These are phyloP conservation scores for Datisca glomerata DNA, from an alignment of 306 rosid genomes.

Conservation along the genomic window DNA sequence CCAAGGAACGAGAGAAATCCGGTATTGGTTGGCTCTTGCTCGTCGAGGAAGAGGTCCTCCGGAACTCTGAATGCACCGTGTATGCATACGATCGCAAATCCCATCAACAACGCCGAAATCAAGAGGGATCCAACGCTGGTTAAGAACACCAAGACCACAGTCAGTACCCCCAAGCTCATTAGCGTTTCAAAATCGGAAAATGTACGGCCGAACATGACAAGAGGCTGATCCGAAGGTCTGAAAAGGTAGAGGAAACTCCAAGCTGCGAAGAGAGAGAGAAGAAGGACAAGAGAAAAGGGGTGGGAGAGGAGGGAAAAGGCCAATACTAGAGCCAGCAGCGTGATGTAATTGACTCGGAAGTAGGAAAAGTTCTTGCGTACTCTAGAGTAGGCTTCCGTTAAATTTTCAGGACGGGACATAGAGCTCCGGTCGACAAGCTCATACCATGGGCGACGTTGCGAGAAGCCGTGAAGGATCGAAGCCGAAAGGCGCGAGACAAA, in stretches of 20 bases:
- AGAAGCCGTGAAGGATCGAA: constrained; percentile 54
- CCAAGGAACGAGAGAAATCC: constrained; percentile 91
- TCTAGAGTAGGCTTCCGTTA: constrained; percentile 86
- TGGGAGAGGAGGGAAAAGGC: constrained; percentile 70
- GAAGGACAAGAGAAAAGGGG: constrained; percentile 71
- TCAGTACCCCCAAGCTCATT: constrained; percentile 39
- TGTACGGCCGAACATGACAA: constrained; percentile 60
- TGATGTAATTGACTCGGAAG: constrained; percentile 81
- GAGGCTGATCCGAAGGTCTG: constrained; percentile 78
- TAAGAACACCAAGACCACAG: constrained; percentile 62
- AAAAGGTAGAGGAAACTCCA: constrained; percentile 80
- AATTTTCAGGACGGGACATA: constrained; percentile 50
- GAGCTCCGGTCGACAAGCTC: constrained; percentile 68
- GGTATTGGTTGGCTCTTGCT: constrained; percentile 57
- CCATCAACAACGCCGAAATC: constrained; percentile 65
- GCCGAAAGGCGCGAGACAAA: constrained; percentile 62
- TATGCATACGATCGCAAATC: constrained; percentile 48
- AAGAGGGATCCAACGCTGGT: constrained; percentile 89
- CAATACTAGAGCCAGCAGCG: constrained; percentile 46
- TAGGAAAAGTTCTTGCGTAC: constrained; percentile 78
- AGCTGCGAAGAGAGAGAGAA: constrained; percentile 61
- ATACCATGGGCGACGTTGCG: constrained; percentile 86
- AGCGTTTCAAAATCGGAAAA: constrained; percentile 77
- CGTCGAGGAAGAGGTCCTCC: constrained; percentile 85
- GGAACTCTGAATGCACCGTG: constrained; percentile 92